A percentile compares a stretch with the other conserved stretches of the same genome.
phyloP scores from a whole-genome alignment of 2,329 filamentous ascomycete genomes.

The Colletotrichum horii region DNA sequence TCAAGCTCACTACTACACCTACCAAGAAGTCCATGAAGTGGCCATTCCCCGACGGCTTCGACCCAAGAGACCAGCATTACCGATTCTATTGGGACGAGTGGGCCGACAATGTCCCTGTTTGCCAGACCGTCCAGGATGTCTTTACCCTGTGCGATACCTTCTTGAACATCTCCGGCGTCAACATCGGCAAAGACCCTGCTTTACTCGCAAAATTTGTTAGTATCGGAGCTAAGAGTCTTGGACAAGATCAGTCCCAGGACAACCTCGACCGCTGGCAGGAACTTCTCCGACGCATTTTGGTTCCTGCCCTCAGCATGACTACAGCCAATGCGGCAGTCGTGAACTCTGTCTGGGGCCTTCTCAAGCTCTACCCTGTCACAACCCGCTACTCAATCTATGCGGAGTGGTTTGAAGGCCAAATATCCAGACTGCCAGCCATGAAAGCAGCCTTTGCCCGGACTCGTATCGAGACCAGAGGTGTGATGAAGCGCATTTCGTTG shows the following conservation, averaged over 20 bases:
- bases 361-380: constrained; percentile 78
- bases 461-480: constrained; percentile 79
- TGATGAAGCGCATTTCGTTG: constrained; percentile 87
- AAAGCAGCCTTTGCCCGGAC: constrained; percentile 79
- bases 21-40: constrained; percentile 77
- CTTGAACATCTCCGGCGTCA: constrained; percentile 84
- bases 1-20: constrained; percentile 64
- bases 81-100: constrained; percentile 98
- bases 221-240: constrained; percentile 80
- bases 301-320: constrained; percentile 86
- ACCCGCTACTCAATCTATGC: constrained; percentile 88
- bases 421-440: constrained; percentile 78
- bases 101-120: constrained; percentile 90
- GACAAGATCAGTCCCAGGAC: constrained; percentile 68
- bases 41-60: constrained; percentile 81
- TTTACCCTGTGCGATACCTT: constrained; percentile 86
- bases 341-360: constrained; percentile 84
- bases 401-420: constrained; percentile 87
- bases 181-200: constrained; percentile 82
- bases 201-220: constrained; percentile 83
- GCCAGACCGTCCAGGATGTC: constrained; percentile 88
- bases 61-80: constrained; percentile 78
- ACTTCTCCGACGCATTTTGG: constrained; percentile 80
- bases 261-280: constrained; percentile 85
- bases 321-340: constrained; percentile 84